Percentiles rank a stretch among this genome's conserved stretches.
phyloP scores from a whole-genome alignment of 1,284 basidiomycete species.

The Cutaneotrichosporon dermatis region DNA sequence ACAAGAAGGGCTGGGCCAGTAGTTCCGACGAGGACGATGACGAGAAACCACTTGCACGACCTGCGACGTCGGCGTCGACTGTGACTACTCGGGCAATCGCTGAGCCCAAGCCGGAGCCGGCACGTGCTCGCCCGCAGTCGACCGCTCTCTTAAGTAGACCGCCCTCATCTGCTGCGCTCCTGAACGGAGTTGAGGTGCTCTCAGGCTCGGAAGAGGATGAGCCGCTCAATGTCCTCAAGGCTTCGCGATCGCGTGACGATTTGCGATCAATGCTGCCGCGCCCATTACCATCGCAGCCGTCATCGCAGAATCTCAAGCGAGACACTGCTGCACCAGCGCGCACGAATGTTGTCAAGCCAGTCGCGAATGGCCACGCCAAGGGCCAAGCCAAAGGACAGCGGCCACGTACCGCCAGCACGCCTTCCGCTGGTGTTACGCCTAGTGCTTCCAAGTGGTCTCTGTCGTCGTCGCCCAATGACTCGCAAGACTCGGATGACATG shows the following conservation, averaged over 20 bases:
- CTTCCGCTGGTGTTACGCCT: too few species aligned
- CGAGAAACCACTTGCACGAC: constrained; percentile 1
- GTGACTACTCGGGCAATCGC: too few species aligned
- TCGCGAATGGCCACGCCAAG: background rate
- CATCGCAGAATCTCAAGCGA: too few species aligned
- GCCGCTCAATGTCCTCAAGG: constrained; percentile 12
- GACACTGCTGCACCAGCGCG: background rate
- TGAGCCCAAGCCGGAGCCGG: too few species aligned
- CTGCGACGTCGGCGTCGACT: background rate
- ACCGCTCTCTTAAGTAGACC: too few species aligned
- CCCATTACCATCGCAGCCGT: background rate
- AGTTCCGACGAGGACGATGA: constrained; percentile 20
- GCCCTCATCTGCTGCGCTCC: too few species aligned
- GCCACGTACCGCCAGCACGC: background rate
- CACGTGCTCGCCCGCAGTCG: too few species aligned
- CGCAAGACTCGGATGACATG: constrained; percentile 4
- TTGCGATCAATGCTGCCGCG: background rate
- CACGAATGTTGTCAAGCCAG: background rate
- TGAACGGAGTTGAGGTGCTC: background rate
- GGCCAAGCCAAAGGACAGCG: background rate
- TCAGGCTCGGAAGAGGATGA: constrained; percentile 18
- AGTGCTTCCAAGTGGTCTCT: constrained; percentile 18
- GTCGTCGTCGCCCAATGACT: constrained; percentile 10
- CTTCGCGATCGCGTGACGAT: background rate
- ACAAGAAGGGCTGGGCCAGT: constrained; percentile 18